Percentiles rank a stretch among this genome's conserved stretches.
These are phyloP conservation scores for Chrysanthemum lavandulifolium DNA, from an alignment of 129 eudicot species.

Conservation along the genomic window DNA sequence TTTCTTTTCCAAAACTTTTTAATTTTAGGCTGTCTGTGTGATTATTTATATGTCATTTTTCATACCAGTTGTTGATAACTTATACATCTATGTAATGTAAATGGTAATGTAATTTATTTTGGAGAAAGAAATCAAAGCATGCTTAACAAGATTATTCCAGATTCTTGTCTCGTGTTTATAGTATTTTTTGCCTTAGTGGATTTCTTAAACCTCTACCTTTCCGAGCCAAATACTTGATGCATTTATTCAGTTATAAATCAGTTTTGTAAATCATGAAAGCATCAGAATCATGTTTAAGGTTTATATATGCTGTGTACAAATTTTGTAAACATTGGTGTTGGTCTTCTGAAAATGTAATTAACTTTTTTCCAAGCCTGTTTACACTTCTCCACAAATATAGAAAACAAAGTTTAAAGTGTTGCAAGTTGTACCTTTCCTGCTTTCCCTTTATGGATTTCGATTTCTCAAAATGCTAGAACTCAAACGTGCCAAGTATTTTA, in stretches of 20 bases:
- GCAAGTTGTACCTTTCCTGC: too few relatives aligned
- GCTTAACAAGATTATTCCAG: conserved; percentile 9
- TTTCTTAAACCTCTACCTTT: background rate
- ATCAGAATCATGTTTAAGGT: background rate
- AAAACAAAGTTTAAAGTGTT: too few relatives aligned
- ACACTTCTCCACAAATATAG: background rate
- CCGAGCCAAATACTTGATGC: background rate
- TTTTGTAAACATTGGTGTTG: conserved; percentile 6
- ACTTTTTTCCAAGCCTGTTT: background rate
- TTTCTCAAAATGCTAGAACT: too few relatives aligned
- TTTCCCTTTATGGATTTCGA: too few relatives aligned
- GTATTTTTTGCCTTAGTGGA: background rate
- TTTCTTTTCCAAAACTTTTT: background rate
- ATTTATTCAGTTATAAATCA: conserved; percentile 3
- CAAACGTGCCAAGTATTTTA: too few relatives aligned
- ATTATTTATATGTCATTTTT: background rate
- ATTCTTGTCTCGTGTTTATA: background rate
- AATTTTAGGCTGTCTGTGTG: conserved; percentile 11
- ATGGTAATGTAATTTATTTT: background rate
- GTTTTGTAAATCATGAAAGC: conserved; percentile 6
- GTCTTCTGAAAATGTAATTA: background rate
- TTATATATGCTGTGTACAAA: background rate
- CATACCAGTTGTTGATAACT: conserved; percentile 10
- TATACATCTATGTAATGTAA: background rate
- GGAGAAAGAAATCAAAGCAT: background rate